A percentile compares a stretch with the other conserved stretches of the same genome.
phyloP scores from a whole-genome alignment of 805 yeast species.

The Candida namnaoensis region DNA sequence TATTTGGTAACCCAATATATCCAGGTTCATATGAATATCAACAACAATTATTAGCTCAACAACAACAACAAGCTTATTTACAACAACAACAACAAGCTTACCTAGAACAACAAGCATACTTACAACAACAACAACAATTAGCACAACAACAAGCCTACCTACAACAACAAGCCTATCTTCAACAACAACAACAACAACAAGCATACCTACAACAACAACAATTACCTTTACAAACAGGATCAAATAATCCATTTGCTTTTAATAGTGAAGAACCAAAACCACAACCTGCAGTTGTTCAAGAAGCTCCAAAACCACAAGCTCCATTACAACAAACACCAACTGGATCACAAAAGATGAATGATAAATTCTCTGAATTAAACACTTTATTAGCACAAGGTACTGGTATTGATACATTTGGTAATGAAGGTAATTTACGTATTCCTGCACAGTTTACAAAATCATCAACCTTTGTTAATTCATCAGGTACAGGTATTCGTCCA shows the following conservation, averaged over 20 bases:
- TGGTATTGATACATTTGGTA: constrained; percentile 90
- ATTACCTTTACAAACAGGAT: constrained; percentile 61
- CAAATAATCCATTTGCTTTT: constrained; percentile 73
- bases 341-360: constrained; percentile 46
- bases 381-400: constrained; percentile 76
- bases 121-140: constrained; percentile 23
- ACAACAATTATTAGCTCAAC: constrained; percentile 33
- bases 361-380: constrained; percentile 65
- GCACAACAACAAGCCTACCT: constrained; percentile 19
- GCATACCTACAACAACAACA: constrained; percentile 26
- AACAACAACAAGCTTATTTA: constrained; percentile 11
- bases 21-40: constrained; percentile 15
- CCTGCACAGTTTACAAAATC: constrained; percentile 91
- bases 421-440: constrained; percentile 72
- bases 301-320: constrained; percentile 9
- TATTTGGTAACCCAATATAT: constrained; percentile 20
- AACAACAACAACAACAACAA: constrained; percentile 30
- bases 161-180: constrained; percentile 16
- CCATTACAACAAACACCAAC: constrained; percentile 26
- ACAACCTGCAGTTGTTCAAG: constrained; percentile 14
- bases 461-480: constrained; percentile 73
- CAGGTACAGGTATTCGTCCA: constrained; percentile 64
- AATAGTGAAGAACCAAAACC: no score
- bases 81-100: constrained; percentile 12
- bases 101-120: constrained; percentile 16